These are phyloP conservation scores for Coemansia umbellata DNA, from an alignment of 192 early-diverging fungal species.

Conservation along the genomic window DNA sequence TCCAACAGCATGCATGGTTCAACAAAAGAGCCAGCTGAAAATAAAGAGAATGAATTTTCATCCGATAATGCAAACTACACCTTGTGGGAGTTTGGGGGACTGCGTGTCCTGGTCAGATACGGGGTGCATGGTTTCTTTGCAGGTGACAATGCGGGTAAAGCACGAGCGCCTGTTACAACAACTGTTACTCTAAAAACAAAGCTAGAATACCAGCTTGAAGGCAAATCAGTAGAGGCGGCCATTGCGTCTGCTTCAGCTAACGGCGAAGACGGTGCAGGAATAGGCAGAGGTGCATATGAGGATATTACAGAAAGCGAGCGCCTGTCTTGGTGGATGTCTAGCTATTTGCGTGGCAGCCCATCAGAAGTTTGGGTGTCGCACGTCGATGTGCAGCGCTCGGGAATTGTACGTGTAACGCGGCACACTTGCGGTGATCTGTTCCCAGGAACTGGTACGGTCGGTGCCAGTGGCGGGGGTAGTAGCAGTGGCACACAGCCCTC, in stretches of 20 bases:
- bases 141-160: background rate
- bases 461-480: background rate
- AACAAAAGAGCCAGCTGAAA: no score
- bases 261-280: background rate
- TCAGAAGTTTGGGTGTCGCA: constrained; percentile 46
- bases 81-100: constrained; percentile 43
- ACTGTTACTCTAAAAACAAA: constrained; percentile 38
- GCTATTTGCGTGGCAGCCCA: constrained; percentile 41
- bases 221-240: constrained; percentile 4
- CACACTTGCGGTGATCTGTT: constrained; percentile 15
- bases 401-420: constrained; percentile 6
- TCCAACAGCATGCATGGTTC: no score
- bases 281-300: constrained; percentile 10
- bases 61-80: constrained; percentile 39
- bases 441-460: background rate
- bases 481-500: constrained; percentile 20
- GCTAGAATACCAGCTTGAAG: constrained; percentile 22
- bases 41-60: background rate
- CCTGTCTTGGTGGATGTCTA: constrained; percentile 40
- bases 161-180: background rate
- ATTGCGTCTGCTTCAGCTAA: constrained; percentile 1
- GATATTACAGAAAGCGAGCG: constrained; percentile 34
- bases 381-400: constrained; percentile 7
- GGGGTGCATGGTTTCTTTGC: constrained; percentile 30
- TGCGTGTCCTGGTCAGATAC: constrained; percentile 36